Base-by-base conservation (phyloP, 2,329 filamentous ascomycete species). In the Aureobasidium pullulans region DNA sequence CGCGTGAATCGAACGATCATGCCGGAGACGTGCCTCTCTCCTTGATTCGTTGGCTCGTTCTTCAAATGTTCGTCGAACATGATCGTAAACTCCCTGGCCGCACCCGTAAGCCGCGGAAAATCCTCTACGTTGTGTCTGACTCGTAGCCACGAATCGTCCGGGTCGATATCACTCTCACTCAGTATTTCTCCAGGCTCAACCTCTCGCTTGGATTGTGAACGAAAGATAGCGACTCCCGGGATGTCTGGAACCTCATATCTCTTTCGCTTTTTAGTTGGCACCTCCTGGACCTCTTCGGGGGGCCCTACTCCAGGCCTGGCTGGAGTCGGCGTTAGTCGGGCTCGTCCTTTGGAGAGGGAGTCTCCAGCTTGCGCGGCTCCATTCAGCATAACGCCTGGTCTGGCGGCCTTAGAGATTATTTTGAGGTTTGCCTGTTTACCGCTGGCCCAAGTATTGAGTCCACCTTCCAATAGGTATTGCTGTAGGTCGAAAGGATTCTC, bases 151-250 rank as follows among this genome's bases (percentile, higher is more conserved):
- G 60, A 60, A 29, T 71, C 68, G 43, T 76, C 73, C 0, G 71
- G 61, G 6, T 76, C 75, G 44, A 76, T 72, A 31, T 78, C 76
- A 62, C 75, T 77, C 58, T 78, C 75, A 48, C 69, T 74, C 15
- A 77, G 63, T 4, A 63, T 46, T 50, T 76, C 74, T 7, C 72
- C 75, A 36, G 71, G 66, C 7, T 63, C 49, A 2, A 79, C 62
- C 2, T 66, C 66, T 9, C 73, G 67, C 62, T 77, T 78, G 1
- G 72, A 72, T 2, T 66, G 63, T 10, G 69, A 68, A n/a, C 75
- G 68, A 61, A 74, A 77, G 60, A 77, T 74, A 0, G 65, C 68
- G 11, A 76, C 63, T 1, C 67, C 68, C 0, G 69, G 67, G 0
- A 75, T 68, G 5, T 61, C 61, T 2, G 76, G 76, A 1, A 77